A percentile compares a stretch with the other conserved stretches of the same genome.
phyloP scores from a whole-genome alignment of 805 yeast genomes.

The Hanseniaspora vineae region DNA sequence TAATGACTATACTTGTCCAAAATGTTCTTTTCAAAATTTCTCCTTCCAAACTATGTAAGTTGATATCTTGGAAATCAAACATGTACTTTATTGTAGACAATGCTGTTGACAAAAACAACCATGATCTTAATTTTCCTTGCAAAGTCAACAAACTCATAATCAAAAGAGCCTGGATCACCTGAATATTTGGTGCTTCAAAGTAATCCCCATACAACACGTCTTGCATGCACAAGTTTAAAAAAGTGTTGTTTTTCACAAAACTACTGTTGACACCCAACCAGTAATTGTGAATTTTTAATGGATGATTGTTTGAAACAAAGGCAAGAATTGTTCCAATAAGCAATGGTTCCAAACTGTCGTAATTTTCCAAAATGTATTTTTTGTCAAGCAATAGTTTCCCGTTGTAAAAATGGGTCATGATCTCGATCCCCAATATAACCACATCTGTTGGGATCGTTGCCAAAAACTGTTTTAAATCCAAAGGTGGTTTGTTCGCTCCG shows the following conservation, averaged over 20 bases:
- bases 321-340: not conserved
- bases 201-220: not conserved
- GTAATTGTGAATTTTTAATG: not conserved
- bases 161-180: not conserved
- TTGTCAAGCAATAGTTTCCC: not conserved
- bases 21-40: not conserved
- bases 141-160: not conserved
- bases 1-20: not conserved
- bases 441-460: not conserved
- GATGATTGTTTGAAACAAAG: not conserved
- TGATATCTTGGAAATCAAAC: not conserved
- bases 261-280: not conserved
- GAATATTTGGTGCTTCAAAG: not conserved
- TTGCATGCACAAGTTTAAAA: not conserved
- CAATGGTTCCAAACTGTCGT: not conserved
- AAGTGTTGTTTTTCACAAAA: not conserved
- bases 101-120: not conserved
- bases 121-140: not conserved
- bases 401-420: not conserved
- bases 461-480: not conserved
- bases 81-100: not conserved
- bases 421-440: not conserved
- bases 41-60: not conserved
- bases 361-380: not conserved
- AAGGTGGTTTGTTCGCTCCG: no score